Evolutionary conservation across 192 early-diverging fungal species (phyloP), one percentile per base, ranked within the genome.

Genomic region (Phycomyces blakesleeanus): DNA sequence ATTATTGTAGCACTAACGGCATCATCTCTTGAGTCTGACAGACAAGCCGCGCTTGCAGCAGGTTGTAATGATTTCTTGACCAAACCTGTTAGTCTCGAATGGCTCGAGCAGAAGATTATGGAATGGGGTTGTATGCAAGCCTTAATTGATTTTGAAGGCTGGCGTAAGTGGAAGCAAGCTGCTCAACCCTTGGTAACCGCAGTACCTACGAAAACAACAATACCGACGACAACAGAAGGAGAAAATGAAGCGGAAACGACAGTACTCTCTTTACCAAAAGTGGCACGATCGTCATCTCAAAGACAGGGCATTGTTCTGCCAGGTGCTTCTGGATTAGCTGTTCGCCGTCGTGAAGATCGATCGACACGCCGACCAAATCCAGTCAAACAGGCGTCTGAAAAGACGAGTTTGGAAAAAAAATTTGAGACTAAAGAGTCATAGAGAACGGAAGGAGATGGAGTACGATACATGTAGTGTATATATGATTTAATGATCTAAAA

Each of bases 41-140:
- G 89, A 14, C 74, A 86, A 21, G 88, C 85, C 15, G 93, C 93
- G 3, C 69, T 93, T 26, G 76, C 84, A 26, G 93, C 91, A 5
- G 93, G 93, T 0, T 95, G 93, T 64, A 93, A 95, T 63, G 93
- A 95, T 73, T 95, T 91, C 72, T 67, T 95, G 64, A 95, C 90
- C 20, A 95, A 95, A 66, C 93, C 93, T 0, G 85, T 93, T 14
- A 86, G 84, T 66, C 68, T 93, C 9, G 78, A 80, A 16, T 95
- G 93, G 93, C 76, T 95, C 22, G 86, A 87, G 71, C 82, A 85
- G 47, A 93, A 93, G 76, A 90, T 95, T 61, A 80, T 89, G 24
- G 93, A 95, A 68, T 95, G 93, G 93, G 93, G 92, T 1, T 88
- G 88, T 66, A 95, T 95, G 88, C 93, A 95, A 62, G 90, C 91